A percentile compares a stretch with the other conserved stretches of the same genome.
These are phyloP conservation scores for Calonectria ilicicola DNA, from an alignment of 2,329 filamentous ascomycete genomes.

Conservation along the genomic window DNA sequence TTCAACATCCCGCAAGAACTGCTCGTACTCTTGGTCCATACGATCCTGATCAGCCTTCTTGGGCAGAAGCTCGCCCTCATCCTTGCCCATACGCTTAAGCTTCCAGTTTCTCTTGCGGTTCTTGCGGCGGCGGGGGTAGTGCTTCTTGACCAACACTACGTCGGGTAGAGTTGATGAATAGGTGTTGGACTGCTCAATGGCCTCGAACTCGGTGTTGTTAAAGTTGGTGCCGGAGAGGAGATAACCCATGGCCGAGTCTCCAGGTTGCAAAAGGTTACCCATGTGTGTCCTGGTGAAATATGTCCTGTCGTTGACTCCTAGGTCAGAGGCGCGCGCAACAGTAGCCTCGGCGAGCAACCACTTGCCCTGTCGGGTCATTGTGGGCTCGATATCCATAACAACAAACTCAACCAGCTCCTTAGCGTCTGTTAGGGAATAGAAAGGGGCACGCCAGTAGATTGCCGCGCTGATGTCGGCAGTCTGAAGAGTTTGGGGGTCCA, in stretches of 20 bases:
- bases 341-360: conserved; percentile 89
- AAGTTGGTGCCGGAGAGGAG: conserved; percentile 90
- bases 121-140: conserved; percentile 89
- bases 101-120: conserved; percentile 87
- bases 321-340: conserved; percentile 86
- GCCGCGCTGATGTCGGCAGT: conserved; percentile 85
- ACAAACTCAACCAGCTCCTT: conserved; percentile 92
- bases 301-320: conserved; percentile 86
- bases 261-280: conserved; percentile 84
- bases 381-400: conserved; percentile 91
- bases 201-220: conserved; percentile 89
- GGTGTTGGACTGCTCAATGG: conserved; percentile 80
- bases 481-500: conserved; percentile 92
- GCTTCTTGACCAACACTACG: conserved; percentile 96
- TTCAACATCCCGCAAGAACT: conserved; percentile 97
- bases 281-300: conserved; percentile 94
- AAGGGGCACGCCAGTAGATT: conserved; percentile 92
- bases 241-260: conserved; percentile 96
- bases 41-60: conserved; percentile 89
- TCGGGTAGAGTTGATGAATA: conserved; percentile 88
- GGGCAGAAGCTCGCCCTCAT: conserved; percentile 88
- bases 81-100: conserved; percentile 91
- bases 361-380: conserved; percentile 80
- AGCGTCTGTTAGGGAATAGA: conserved; percentile 84
- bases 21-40: conserved; percentile 94